Conservation (phyloP, 1,139 yeast species). For the Zhuliangozyma blackwelliae region DNA sequence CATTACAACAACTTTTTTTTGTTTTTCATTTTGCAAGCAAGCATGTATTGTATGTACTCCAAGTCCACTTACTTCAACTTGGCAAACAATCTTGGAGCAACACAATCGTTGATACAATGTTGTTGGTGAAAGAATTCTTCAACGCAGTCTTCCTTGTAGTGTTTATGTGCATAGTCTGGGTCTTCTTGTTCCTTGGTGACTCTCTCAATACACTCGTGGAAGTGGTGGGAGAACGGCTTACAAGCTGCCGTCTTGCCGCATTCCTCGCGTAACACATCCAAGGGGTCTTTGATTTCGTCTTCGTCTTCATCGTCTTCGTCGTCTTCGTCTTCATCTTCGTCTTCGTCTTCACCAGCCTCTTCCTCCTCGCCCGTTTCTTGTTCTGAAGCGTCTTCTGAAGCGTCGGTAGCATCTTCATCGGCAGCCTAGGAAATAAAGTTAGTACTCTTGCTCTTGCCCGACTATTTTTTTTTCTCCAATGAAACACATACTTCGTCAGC, state of each 20-base stretch:
- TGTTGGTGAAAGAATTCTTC: conserved; percentile 97
- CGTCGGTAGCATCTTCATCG: conserved; percentile 34
- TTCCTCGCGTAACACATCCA: conserved; percentile 62
- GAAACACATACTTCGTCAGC: conserved; percentile 68
- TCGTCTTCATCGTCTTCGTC: conserved; percentile 79
- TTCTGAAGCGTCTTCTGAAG: conserved; percentile 32
- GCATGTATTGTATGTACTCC: too few relatives aligned
- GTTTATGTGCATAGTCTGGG: conserved; percentile 71
- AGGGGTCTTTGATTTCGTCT: conserved; percentile 67
- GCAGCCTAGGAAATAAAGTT: conserved; percentile 11
- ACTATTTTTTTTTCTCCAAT: background rate
- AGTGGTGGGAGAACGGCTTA: conserved; percentile 78
- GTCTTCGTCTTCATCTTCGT: conserved; percentile 65
- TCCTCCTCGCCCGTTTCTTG: conserved; percentile 34
- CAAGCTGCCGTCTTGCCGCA: conserved; percentile 68
- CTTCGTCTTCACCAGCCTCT: conserved; percentile 53
- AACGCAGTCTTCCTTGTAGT: conserved; percentile 93
- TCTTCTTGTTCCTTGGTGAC: conserved; percentile 85
- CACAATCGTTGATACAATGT: conserved; percentile 90
- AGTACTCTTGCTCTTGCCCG: conserved; percentile 1
- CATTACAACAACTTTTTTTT: too few relatives aligned
- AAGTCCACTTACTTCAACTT: conserved; percentile 68
- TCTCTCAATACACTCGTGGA: conserved; percentile 92
- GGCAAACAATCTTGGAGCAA: conserved; percentile 85
- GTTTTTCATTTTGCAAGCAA: too few relatives aligned